phyloP scores from a whole-genome alignment of 768 basidiomycete genomes.

The Mycena floridula region DNA sequence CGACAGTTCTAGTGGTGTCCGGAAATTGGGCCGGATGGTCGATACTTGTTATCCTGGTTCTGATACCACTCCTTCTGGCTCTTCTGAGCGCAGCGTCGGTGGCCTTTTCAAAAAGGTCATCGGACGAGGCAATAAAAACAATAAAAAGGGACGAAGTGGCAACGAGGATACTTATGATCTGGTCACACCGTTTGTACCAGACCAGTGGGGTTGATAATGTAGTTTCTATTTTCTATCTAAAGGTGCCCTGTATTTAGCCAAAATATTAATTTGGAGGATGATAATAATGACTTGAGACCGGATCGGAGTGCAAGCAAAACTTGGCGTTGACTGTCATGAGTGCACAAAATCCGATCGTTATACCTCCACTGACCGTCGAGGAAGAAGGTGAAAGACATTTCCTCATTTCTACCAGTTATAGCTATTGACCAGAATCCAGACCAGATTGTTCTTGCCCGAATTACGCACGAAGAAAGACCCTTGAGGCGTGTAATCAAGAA shows the following conservation, averaged over 20 bases:
- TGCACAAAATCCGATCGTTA: constrained; percentile 12
- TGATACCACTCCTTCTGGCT: constrained; percentile 17
- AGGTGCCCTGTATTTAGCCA: no score
- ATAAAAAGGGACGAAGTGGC: constrained; percentile 40
- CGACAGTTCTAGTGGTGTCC: constrained; percentile 56
- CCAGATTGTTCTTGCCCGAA: constrained; percentile 72
- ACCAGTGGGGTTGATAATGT: constrained; percentile 60
- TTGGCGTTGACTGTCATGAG: no score
- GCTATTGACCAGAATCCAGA: constrained; percentile 35
- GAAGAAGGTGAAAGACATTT: constrained; percentile 75
- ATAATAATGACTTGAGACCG: no score
- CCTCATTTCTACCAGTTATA: no score
- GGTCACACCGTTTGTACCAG: constrained; percentile 76
- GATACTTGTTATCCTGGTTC: constrained; percentile 56
- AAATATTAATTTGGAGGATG: no score
- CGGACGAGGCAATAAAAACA: constrained; percentile 36
- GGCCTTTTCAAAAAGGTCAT: constrained; percentile 60
- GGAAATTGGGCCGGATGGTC: constrained; percentile 66
- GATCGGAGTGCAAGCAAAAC: no score
- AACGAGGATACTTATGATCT: constrained; percentile 81
- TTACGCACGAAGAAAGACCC: constrained; percentile 77
- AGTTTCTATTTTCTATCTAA: no score
- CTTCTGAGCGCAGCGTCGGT: constrained; percentile 33
- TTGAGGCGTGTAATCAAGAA: constrained; percentile 76
- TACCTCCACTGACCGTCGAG: constrained; percentile 47